phyloP scores from a whole-genome alignment of 345 rosid genomes.

The Reutealis trisperma region DNA sequence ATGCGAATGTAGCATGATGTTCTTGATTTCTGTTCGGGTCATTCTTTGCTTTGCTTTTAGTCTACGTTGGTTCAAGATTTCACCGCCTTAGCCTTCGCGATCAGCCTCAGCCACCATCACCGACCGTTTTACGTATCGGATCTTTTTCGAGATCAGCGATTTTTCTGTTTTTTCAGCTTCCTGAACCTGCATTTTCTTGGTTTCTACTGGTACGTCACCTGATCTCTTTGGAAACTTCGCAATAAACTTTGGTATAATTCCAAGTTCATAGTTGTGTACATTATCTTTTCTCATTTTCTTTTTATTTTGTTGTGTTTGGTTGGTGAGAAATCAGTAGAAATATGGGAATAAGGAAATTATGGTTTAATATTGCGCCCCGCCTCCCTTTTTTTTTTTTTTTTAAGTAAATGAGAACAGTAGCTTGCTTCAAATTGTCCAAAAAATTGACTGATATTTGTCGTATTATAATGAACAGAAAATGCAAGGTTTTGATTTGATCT shows the following conservation, averaged over 20 bases:
- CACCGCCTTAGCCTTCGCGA: neutral
- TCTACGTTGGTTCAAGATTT: conserved; percentile 33
- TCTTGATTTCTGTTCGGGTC: conserved; percentile 32
- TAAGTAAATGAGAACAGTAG: neutral
- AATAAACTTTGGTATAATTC: neutral
- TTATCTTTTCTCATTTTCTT: neutral
- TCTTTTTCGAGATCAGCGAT: conserved; percentile 35
- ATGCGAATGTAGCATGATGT: neutral
- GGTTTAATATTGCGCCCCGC: neutral
- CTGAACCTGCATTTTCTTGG: conserved; percentile 29
- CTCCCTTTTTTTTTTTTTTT: too few species aligned
- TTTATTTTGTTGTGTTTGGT: conserved; percentile 5
- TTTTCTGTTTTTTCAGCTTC: conserved; percentile 8
- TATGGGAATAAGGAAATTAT: neutral
- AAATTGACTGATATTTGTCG: neutral
- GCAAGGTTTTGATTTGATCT: neutral
- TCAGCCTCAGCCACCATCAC: conserved; percentile 1
- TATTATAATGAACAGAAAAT: neutral
- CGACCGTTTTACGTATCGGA: conserved; percentile 22
- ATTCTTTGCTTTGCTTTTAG: conserved; percentile 63
- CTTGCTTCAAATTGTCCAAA: neutral
- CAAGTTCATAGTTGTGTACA: neutral
- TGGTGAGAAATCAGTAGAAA: conserved; percentile 12
- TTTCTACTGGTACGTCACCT: conserved; percentile 32
- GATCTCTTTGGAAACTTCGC: neutral